Base-by-base conservation (phyloP, 495 filamentous ascomycete species). In the Friedmanniomyces endolithicus region DNA sequence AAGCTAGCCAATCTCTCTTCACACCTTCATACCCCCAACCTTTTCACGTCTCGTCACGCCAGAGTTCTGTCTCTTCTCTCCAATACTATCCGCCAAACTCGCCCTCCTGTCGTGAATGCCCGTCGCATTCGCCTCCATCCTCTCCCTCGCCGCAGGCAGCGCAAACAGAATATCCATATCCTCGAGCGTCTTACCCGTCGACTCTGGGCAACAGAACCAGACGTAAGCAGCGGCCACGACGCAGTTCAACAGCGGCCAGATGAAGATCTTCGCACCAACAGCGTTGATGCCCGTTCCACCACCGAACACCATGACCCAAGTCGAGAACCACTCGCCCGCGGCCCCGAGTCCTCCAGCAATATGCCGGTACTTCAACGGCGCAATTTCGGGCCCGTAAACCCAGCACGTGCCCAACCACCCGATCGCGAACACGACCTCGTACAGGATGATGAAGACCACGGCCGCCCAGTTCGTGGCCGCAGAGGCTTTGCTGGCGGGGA, bases 181-280 rank as follows among this genome's bases (percentile, higher is more conserved):
- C 34, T 59, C 56, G 14, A 59, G 52, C n/a, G 56, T 55, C 35
- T 47, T 47, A 19, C 44, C 44, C 4, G 44, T 47, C 17, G 44
- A 58, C 47, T 60, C 57, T 7, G 53, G 57, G 57, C 57, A 60
- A 12, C 47, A 35, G 46, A 57, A 56, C 20, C 48, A 56, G 53
- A 56, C 53, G 22, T 56, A 56, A 7, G 53, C 53, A 3, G 53
- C 53, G 22, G 53, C n/a, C 11, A 56, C 29, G 25, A 56, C 50
- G 20, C 53, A 56, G 53, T 46, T 50, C 14, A 56, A 29, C 46
- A 56, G 53, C 9, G 53, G 53, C 53, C 53, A 56, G 45, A 56
- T 50, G 46, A 56, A 56, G 47, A 56, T 56, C 45, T 50, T 50
- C 2, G 53, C 49, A 20, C 53, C 53, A 20, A 56, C 53, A 23